Evolutionary conservation across 768 basidiomycete species (phyloP), one percentile per base, ranked within the genome.

Genomic region (Cubamyces sp.): DNA sequence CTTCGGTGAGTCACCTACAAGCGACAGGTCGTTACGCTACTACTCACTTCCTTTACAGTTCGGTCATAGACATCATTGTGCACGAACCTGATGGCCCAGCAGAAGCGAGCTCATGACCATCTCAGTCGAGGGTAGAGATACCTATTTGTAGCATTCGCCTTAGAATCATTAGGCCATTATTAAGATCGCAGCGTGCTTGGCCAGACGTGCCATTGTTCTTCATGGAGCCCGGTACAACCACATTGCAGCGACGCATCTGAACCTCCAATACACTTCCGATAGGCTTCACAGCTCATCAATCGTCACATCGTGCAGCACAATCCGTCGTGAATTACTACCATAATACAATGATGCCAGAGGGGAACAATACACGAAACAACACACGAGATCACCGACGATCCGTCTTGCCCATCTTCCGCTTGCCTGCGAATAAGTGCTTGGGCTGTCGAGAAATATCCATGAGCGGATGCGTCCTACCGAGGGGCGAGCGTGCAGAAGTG

Each of bases 391-490:
- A 91, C 73, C 90, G 81, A 73, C 92, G 84, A 73, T 84, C 80
- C 48, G 91, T 94, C 79, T 94, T 94, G 69, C 92, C 92, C 25
- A 76, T 84, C 73, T 92, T 90, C 67, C 92, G 86, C 75, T 95
- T 94, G 26, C 93, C 93, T 60, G 91, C 76, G 70, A 87, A 94
- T 60, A 95, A 75, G 79, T 94, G 91, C 73, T 91, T 94, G 51
- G 93, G 93, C 92, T 94, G 62, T 23, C n/a, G 7, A 14, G 23
- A 9, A 14, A 9, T 5, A 14, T 47, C 12, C 5, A 14, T 23
- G 62, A 37, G 65, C 64, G 39, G 28, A 62, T 37, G 66, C 37
- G 54, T 49, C 39, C 49, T 64, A 40, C 39, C 12, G 16, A 21
- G 14, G 8, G 9, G 11, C 15, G 52, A 15, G 62, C 49, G 7